Base-by-base conservation (phyloP, 306 rosid species). In the Arachis hypogaea region DNA sequence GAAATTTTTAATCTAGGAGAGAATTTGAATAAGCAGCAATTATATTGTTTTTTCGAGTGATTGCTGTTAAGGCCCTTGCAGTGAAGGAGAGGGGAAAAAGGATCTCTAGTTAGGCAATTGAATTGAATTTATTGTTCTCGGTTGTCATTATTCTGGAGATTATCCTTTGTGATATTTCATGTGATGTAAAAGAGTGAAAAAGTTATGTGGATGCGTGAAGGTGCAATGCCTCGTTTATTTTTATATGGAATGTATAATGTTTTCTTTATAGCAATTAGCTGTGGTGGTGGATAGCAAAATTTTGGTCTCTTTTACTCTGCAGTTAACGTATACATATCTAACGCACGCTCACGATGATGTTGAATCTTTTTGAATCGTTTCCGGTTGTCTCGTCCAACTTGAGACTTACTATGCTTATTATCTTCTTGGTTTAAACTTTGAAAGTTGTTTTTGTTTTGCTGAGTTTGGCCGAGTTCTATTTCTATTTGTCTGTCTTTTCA, bases 31-130 rank as follows among this genome's bases (percentile, higher is more conserved):
- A 38, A 71, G 51, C 11, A 10, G 38, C 7, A 45, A 30, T 71
- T 54, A 1, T 14, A 45, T 51, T 0, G 16, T 14, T 68, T 45
- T 75, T 50, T 75, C 36, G 66, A 16, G 44, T 9, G 30, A 44
- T 68, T 75, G 71, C 63, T 41, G 45, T 55, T 10, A 51, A 12
- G 11, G 70, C 46, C 51, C 22, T 28, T 41, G 64, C n/a, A 12
- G 63, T 36, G 69, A 51, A 63, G 57, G 9, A 6, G 63, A 43
- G 66, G 41, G 41, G n/a, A 67, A 30, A 77, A 55, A 33, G 2
- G 4, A 30, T 40, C 33, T 38, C 8, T 63, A 36, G 59, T 6
- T 59, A 43, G 75, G 22, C 10, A 50, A 51, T 60, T 52, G 42
- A 60, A 14, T 7, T 33, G 38, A 33, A 33, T 67, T 0, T 36